These are phyloP conservation scores for Dryadomyces sulphureus DNA, from an alignment of 2,329 filamentous ascomycete genomes.

Conservation along the genomic window DNA sequence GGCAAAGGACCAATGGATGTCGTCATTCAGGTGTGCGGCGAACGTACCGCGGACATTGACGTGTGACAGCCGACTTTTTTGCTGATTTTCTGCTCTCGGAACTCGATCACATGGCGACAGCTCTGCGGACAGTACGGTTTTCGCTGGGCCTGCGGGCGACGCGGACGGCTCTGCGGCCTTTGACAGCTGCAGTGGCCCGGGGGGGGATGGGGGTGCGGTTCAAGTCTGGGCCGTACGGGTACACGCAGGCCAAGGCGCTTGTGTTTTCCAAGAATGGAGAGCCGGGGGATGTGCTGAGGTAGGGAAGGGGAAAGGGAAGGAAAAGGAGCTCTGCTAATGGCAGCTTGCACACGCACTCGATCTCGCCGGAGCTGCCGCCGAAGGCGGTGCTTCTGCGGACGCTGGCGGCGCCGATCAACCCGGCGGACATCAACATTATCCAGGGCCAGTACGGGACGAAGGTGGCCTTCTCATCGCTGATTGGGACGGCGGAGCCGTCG, in stretches of 20 bases:
- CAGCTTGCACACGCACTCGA: conserved; percentile 60
- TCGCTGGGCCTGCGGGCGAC: conserved; percentile 1
- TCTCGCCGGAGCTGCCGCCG: conserved; percentile 56
- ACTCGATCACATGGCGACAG: conserved; percentile 4
- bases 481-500: conserved; percentile 63
- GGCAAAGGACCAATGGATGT: not conserved
- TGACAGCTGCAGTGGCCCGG: not conserved
- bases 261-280: conserved; percentile 63
- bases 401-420: conserved; percentile 86
- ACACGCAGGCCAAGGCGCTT: conserved; percentile 73
- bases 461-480: conserved; percentile 55
- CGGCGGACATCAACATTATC: conserved; percentile 94
- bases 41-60: too few relatives aligned
- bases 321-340: too few relatives aligned
- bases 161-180: not conserved
- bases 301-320: too few relatives aligned
- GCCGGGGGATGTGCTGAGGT: conserved; percentile 55
- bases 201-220: conserved; percentile 17
- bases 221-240: conserved; percentile 56
- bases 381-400: conserved; percentile 62
- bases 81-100: not conserved
- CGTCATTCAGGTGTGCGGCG: not conserved
- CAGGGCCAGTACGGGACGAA: conserved; percentile 90
- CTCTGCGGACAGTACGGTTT: conserved; percentile 5
- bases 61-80: not conserved